Base-by-base conservation (phyloP, 1,284 basidiomycete genomes). In the Apiotrichum mycotoxinovorans region DNA sequence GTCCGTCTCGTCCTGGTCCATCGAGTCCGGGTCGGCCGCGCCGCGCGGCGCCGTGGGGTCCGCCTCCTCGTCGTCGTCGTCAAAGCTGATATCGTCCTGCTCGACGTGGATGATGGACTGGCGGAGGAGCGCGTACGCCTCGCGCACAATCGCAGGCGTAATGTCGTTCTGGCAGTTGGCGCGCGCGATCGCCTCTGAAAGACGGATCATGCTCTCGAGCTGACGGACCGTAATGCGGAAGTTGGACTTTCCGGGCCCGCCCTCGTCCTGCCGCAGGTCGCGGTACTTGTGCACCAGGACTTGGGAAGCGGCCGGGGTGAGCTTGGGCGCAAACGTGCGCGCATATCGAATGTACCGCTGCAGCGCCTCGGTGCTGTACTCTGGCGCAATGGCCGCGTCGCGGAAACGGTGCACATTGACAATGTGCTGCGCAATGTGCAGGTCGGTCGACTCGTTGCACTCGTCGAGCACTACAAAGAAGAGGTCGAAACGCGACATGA, bases 21-120 rank as follows among this genome's bases (percentile, higher is more conserved):
- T 87, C 52, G 83, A 82, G 25, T 85, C 81, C 27, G 62, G 64
- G 56, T 57, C 45, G 62, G 65, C 57, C 61, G 66, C 41, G 20
- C 14, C 26, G 18, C 14, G 4, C 57, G 64, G 15, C 37, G 41
- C 55, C 14, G 47, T 61, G 81, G 80, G 48, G 58, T 62, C 73
- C 52, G 79, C 83, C 2, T 84, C 83, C 2, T 84, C 80, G 53
- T 93, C 91, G 70, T 96, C 93, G 62, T 96, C 92, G 70, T 98
- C 95, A 70, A 98, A 91, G 72, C 94, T 91, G 70, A 99, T 88
- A 68, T 98, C 95, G 71, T 99, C 96, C 77, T 98, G 93, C 74
- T 98, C 96, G 63, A 99, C 95, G 70, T 98, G 96, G 68, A 98
- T 98, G 78, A 98, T 99, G 3, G 94, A 98, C 76, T 98, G 93